phyloP scores from a whole-genome alignment of 106 monocot genomes.

The Agapanthus africanus region DNA sequence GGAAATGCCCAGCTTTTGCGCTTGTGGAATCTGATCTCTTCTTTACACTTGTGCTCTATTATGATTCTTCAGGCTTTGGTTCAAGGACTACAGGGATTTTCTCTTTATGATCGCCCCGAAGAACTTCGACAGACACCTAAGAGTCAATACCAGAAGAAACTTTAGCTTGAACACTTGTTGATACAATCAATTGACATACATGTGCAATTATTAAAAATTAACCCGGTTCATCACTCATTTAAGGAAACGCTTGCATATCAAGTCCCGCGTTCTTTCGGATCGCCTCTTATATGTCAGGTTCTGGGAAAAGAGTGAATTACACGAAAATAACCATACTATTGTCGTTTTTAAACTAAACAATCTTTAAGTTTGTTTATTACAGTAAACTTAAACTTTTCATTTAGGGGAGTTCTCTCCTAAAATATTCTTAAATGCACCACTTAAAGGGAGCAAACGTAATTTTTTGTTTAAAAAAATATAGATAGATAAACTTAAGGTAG shows the following conservation, averaged over 20 bases:
- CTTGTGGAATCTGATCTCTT: not conserved
- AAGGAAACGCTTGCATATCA: no score
- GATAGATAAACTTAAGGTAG: no score
- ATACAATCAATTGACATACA: not conserved
- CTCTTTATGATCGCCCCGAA: slow-evolving; percentile 89
- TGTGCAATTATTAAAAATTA: not conserved
- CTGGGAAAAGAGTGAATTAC: no score
- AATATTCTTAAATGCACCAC: no score
- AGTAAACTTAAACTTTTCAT: no score
- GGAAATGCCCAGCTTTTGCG: not conserved
- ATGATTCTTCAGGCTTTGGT: slow-evolving; percentile 82
- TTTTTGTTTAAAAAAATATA: no score
- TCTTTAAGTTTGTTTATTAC: no score
- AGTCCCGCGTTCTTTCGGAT: not conserved
- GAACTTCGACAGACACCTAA: slow-evolving; percentile 79
- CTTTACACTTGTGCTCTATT: not conserved
- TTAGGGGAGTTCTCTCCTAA: no score
- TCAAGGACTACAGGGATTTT: slow-evolving; percentile 90
- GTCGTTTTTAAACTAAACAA: no score
- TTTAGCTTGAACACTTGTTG: not conserved
- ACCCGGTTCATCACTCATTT: no score
- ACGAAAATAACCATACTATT: no score
- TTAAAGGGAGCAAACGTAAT: no score
- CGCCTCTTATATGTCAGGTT: not conserved
- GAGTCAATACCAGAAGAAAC: not conserved